Base-by-base conservation (phyloP, 805 yeast species). In the Monosporozyma aquatica region DNA sequence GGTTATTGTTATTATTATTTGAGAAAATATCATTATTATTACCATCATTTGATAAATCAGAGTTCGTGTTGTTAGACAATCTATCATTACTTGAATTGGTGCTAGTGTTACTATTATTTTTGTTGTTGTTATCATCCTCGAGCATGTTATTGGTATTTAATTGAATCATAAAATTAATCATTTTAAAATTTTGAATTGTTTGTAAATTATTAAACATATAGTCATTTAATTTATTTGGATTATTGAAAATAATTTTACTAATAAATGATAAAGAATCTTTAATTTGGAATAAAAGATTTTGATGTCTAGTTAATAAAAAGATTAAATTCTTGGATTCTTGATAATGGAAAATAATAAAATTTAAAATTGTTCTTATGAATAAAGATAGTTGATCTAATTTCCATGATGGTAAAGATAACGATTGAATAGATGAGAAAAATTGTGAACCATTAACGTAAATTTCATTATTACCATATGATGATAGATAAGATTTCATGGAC, bases 311-410 rank as follows among this genome's bases (percentile, higher is more conserved):
- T 6, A 82, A 53, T 0, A 75, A 66, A 52, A 69, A 78, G 7
- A 80, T 53, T 45, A 81, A 60, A 56, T 77, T 71, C 43, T 78
- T 59, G 1, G 81, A 72, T 24, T 76, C 75, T 20, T 60, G 59
- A 6, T 77, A 79, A 49, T 66, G 54, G 37, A 77, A 68, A n/a
- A 72, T 56, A 3, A 75, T 62, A 4, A 78, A 68, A 20, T 73
- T 74, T 38, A 78, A 68, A 3, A 80, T 56, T 1, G 82, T 64
- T 41, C 83, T 66, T 5, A 81, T 47, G n/a, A 82, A 32, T 10
- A 82, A 56, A 0, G 87, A 80, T 23, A 82, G 55, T 29, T 74
- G 54, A 47, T 80, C 86, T 6, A 76, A 55, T 50, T 80, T 73
- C 42, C 65, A 50, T 9, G 62, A 59, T 2, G 64, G 64, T 11